Base-by-base conservation (phyloP, 306 rosid species). In the Clitoria ternatea region DNA sequence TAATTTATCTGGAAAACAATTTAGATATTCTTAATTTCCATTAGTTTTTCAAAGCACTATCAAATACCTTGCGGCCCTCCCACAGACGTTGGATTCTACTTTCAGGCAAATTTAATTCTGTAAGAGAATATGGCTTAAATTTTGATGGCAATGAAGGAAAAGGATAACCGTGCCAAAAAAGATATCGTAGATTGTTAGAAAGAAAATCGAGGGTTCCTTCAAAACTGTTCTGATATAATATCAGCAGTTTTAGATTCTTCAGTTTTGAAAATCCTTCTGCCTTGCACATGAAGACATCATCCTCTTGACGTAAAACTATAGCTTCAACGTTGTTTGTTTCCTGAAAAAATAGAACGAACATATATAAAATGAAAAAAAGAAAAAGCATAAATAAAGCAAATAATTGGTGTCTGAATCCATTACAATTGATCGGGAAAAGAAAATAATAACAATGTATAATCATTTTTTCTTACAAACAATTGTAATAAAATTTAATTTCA, bases 51-150 rank as follows among this genome's bases (percentile, higher is more conserved):
- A n/a, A n/a, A n/a, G n/a, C n/a, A n/a, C n/a, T n/a, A n/a, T n/a
- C n/a, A n/a, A n/a, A n/a, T n/a, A n/a, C 77, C 81, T 53, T 77
- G 13, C 0, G 12, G 22, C 66, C 81, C 6, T 62, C 53, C 81
- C 81, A 77, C 4, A 70, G 40, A 6, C 2, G 15, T 5, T 26
- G 27, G 4, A 62, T 53, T n/a, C 24, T 15, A 47, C 77, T 77
- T 1, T 27, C 3, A 30, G 67, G 52, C 72, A 77, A 10, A n/a
- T 52, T 52, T 19, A 77, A 29, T 33, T 77, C 67, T 4, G 53
- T 61, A 1, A 77, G 77, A 7, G 13, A 2, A 22, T 1, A 32
- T 0, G 52, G 68, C 23, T 35, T 55, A 61, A 61, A 77, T 15
- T 8, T 10, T 42, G 15, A 43, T 4, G 77, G 81, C 77, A 77